Conservation (phyloP, 345 rosid genomes). For the Triadica sebifera region DNA sequence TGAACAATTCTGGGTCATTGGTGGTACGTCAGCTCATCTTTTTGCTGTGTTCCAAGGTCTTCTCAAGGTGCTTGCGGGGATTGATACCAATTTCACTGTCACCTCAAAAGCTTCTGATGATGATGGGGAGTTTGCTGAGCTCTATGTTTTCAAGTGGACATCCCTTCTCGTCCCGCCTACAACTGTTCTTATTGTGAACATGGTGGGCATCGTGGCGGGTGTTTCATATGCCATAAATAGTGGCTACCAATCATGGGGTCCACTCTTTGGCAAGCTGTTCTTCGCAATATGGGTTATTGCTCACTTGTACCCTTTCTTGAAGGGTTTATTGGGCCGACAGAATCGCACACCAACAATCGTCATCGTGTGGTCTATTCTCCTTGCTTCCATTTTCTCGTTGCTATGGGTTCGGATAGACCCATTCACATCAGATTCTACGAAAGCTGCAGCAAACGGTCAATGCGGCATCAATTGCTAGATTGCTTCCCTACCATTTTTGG, state of each 20-base stretch:
- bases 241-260: constrained; percentile 99
- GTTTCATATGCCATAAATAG: constrained; percentile 93
- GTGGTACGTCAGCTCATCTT: constrained; percentile 98
- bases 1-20: constrained; percentile 99
- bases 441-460: constrained; percentile 54
- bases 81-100: constrained; percentile 96
- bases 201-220: constrained; percentile 97
- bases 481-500: background rate
- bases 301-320: constrained; percentile 95
- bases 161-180: constrained; percentile 98
- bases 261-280: constrained; percentile 94
- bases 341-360: constrained; percentile 97
- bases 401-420: constrained; percentile 98
- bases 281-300: constrained; percentile 96
- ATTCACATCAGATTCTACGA: constrained; percentile 51
- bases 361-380: constrained; percentile 96
- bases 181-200: constrained; percentile 78
- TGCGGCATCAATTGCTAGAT: constrained; percentile 49
- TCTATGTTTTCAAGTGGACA: constrained; percentile 97
- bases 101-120: constrained; percentile 94
- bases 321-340: constrained; percentile 94
- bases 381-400: constrained; percentile 97
- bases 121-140: constrained; percentile 95
- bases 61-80: constrained; percentile 92
- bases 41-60: constrained; percentile 99